Conservation (phyloP, 2,329 filamentous ascomycete species). For the Blumeria graminis region DNA sequence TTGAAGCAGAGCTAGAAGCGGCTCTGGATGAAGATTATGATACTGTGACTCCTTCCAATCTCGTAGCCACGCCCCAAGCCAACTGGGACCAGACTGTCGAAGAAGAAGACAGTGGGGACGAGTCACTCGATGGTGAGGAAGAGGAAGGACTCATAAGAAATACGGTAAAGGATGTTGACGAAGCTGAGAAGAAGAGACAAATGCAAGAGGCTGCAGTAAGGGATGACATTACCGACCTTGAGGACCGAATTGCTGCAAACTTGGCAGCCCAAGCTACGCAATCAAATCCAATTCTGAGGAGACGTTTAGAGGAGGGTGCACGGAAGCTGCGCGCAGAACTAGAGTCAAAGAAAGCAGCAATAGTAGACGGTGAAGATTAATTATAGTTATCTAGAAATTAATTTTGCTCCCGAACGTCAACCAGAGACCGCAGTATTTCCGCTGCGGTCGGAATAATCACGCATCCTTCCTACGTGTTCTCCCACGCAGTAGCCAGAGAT, state of each 20-base stretch:
- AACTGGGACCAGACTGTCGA: constrained; percentile 4
- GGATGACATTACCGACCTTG: constrained; percentile 29
- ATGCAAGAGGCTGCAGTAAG: constrained; percentile 22
- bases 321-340: constrained; percentile 26
- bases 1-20: constrained; percentile 10
- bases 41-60: constrained; percentile 10
- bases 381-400: not conserved
- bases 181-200: constrained; percentile 24
- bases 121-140: constrained; percentile 21
- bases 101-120: constrained; percentile 17
- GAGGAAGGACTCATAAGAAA: constrained; percentile 20
- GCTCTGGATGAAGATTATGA: constrained; percentile 5
- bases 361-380: constrained; percentile 14
- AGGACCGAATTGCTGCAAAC: constrained; percentile 20
- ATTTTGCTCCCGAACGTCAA: too few relatives aligned
- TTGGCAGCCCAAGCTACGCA: constrained; percentile 7
- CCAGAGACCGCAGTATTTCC: too few relatives aligned
- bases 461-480: too few relatives aligned
- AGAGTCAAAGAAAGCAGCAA: constrained; percentile 24
- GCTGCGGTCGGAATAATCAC: too few relatives aligned
- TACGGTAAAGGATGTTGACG: constrained; percentile 21
- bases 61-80: constrained; percentile 9
- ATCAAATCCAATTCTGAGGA: constrained; percentile 24
- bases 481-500: too few relatives aligned
- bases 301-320: constrained; percentile 23